A percentile compares a stretch with the other conserved stretches of the same genome.
These are phyloP conservation scores for Aspergillus conjunctus DNA, from an alignment of 495 filamentous ascomycete species.

Conservation along the genomic window DNA sequence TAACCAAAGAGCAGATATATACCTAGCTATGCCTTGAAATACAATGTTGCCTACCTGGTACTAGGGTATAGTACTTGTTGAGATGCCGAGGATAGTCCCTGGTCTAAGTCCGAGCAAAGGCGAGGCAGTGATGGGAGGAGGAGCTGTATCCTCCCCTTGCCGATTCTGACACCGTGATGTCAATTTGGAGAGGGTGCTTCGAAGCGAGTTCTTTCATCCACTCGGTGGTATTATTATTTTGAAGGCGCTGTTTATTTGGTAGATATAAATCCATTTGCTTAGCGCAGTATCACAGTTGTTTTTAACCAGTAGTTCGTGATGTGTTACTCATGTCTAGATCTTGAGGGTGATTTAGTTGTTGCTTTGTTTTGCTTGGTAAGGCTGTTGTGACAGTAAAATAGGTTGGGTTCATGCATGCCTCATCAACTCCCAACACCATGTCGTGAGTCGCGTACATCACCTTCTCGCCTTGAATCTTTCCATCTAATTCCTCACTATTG, in stretches of 20 bases:
- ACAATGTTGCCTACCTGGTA: background rate
- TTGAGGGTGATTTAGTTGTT: background rate
- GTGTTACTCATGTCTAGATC: no score
- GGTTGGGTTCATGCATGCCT: background rate
- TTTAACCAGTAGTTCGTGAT: no score
- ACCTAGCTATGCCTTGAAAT: background rate
- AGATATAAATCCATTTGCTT: no score
- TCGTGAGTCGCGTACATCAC: background rate
- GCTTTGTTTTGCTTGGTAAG: background rate
- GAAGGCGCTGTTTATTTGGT: no score
- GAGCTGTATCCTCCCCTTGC: background rate
- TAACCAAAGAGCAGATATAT: no score
- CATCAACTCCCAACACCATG: background rate
- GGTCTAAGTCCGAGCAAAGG: background rate
- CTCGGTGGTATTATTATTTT: no score
- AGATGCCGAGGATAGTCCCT: background rate
- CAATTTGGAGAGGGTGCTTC: background rate
- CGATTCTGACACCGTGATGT: background rate
- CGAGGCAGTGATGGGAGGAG: background rate
- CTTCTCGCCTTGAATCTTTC: background rate
- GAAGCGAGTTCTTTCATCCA: no score
- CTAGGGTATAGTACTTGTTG: background rate
- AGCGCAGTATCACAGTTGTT: no score
- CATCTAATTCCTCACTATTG: background rate
- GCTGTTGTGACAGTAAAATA: background rate